phyloP scores from a whole-genome alignment of 2,329 filamentous ascomycete genomes.

The Plenodomus tracheiphilus region DNA sequence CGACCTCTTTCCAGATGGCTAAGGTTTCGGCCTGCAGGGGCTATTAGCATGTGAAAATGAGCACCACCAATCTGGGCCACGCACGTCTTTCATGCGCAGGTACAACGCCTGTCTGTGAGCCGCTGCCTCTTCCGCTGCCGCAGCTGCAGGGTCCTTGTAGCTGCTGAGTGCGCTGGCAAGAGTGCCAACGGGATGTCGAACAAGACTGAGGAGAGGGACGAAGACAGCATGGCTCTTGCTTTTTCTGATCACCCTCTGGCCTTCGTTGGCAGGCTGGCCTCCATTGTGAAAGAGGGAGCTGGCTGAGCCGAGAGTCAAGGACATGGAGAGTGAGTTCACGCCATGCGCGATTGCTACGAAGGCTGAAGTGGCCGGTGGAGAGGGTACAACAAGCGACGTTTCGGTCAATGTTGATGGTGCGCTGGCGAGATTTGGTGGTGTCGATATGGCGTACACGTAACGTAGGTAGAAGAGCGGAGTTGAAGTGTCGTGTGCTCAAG shows the following conservation, averaged over 20 bases:
- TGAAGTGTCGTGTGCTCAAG: constrained; percentile 5
- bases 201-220: constrained; percentile 18
- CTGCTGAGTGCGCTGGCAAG: constrained; percentile 14
- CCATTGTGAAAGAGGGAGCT: constrained; percentile 34
- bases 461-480: neutral
- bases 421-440: neutral
- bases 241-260: constrained; percentile 16
- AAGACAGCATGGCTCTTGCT: constrained; percentile 30
- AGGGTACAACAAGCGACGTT: neutral
- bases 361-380: constrained; percentile 17
- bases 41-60: constrained; percentile 31
- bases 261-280: constrained; percentile 14
- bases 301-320: constrained; percentile 38
- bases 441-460: neutral
- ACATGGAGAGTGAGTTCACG: constrained; percentile 36
- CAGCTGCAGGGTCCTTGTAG: constrained; percentile 18
- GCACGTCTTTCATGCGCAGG: constrained; percentile 67
- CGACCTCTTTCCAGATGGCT: constrained; percentile 74
- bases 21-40: constrained; percentile 64
- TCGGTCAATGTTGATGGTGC: too few relatives aligned
- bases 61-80: constrained; percentile 33
- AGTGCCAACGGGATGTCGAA: constrained; percentile 40
- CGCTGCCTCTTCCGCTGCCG: constrained; percentile 6
- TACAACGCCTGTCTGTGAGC: constrained; percentile 60
- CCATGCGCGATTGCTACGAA: constrained; percentile 35